Percentiles rank a stretch among this genome's conserved stretches.
These are phyloP conservation scores for Cryptosporidium muris DNA, from an alignment of 169 alveolate genomes.

Conservation along the genomic window DNA sequence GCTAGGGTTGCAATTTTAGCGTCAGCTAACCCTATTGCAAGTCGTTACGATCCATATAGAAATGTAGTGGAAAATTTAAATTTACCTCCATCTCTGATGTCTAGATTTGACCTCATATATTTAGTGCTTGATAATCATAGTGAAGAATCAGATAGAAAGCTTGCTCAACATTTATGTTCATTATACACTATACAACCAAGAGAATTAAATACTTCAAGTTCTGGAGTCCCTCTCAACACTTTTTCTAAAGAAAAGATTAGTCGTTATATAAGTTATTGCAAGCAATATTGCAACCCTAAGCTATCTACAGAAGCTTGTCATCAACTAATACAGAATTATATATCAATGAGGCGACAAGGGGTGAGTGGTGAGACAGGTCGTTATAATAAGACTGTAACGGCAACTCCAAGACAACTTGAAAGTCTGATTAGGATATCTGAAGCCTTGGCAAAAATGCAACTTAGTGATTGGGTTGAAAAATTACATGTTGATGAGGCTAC, in stretches of 20 bases:
- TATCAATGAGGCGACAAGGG: constrained; percentile 89
- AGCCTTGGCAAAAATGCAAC: constrained; percentile 95
- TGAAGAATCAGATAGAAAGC: constrained; percentile 75
- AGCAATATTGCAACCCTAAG: constrained; percentile 89
- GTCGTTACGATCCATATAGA: constrained; percentile 94
- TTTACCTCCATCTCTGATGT: constrained; percentile 96
- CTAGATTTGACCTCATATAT: constrained; percentile 85
- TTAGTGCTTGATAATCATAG: constrained; percentile 77
- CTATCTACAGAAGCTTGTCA: constrained; percentile 88
- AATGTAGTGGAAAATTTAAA: constrained; percentile 97
- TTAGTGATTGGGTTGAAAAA: constrained; percentile 85
- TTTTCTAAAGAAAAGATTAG: constrained; percentile 79
- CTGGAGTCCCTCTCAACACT: constrained; percentile 68
- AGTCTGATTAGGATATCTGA: constrained; percentile 95
- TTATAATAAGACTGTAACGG: constrained; percentile 86
- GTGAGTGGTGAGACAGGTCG: constrained; percentile 59
- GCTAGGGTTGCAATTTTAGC: constrained; percentile 98
- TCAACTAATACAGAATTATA: constrained; percentile 86
- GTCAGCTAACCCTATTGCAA: constrained; percentile 96
- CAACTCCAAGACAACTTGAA: constrained; percentile 97
- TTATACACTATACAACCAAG: constrained; percentile 67
- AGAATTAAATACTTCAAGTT: constrained; percentile 66
- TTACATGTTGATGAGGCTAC: constrained; percentile 96
- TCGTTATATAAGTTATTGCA: constrained; percentile 90
- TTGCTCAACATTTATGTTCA: constrained; percentile 77